A percentile compares a stretch with the other conserved stretches of the same genome.
These are phyloP conservation scores for Ziziphus jujuba DNA, from an alignment of 306 rosid genomes.

Conservation along the genomic window DNA sequence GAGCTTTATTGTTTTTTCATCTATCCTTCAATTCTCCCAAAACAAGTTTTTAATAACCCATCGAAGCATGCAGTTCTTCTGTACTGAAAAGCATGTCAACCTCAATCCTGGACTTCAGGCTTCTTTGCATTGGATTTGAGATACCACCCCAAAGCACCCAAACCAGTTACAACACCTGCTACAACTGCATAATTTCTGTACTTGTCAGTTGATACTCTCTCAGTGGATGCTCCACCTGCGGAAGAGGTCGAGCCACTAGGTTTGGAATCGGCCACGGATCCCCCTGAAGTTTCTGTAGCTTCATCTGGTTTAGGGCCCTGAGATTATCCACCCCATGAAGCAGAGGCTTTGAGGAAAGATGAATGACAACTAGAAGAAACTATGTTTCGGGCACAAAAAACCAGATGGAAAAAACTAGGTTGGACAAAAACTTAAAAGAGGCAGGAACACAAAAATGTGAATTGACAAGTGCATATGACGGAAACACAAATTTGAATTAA, in stretches of 20 bases:
- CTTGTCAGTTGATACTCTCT: constrained; percentile 77
- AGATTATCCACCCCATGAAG: background rate
- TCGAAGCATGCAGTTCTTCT: background rate
- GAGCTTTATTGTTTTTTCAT: background rate
- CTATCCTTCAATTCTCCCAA: background rate
- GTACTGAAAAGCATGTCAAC: background rate
- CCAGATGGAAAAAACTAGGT: background rate
- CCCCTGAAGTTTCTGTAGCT: constrained; percentile 48
- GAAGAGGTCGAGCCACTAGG: constrained; percentile 47
- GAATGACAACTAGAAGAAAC: background rate
- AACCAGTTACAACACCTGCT: constrained; percentile 63
- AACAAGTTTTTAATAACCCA: background rate
- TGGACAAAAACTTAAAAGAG: background rate
- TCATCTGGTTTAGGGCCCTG: constrained; percentile 87
- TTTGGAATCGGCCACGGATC: constrained; percentile 57
- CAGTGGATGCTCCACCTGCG: constrained; percentile 48
- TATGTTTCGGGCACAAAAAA: background rate
- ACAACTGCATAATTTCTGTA: constrained; percentile 82
- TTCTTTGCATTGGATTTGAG: constrained; percentile 76
- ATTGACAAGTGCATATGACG: background rate
- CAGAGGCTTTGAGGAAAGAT: background rate
- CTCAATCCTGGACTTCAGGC: constrained; percentile 86
- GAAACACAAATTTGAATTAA: background rate
- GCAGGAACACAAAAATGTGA: background rate
- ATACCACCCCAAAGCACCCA: constrained; percentile 83